Evolutionary conservation across 495 filamentous ascomycete genomes (phyloP).

Genomic region (Penicillium argentinense): DNA sequence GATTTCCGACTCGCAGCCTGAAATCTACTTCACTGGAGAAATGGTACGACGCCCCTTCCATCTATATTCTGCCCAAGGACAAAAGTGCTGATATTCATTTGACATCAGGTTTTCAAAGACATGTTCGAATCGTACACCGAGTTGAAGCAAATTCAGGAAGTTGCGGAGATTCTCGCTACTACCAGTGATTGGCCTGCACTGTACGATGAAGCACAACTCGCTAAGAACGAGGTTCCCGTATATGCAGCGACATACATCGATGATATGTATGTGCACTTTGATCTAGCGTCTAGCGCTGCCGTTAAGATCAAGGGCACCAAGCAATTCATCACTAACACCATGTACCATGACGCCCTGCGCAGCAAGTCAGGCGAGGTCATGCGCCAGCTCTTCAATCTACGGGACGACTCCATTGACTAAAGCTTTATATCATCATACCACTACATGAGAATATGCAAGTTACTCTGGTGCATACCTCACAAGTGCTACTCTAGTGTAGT

Average conservation of each 20-base stretch:
- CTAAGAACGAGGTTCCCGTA: slow-evolving; percentile 79
- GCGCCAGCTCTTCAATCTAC: slow-evolving; percentile 65
- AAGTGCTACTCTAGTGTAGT: too few relatives aligned
- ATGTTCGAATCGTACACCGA: slow-evolving; percentile 78
- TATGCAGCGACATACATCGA: slow-evolving; percentile 84
- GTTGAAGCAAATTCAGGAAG: slow-evolving; percentile 60
- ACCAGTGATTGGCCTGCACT: slow-evolving; percentile 69
- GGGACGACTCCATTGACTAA: slow-evolving; percentile 73
- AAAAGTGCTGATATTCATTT: too few relatives aligned
- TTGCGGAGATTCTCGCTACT: slow-evolving; percentile 68
- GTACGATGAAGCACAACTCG: slow-evolving; percentile 72
- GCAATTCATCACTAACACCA: slow-evolving; percentile 77
- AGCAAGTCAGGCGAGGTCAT: slow-evolving; percentile 72
- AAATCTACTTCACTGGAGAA: slow-evolving; percentile 83
- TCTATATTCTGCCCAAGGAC: too few relatives aligned
- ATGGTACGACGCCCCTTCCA: slow-evolving; percentile 56
- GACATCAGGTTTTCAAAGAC: slow-evolving; percentile 74
- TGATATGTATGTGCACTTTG: slow-evolving; percentile 93
- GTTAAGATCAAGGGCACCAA: slow-evolving; percentile 73
- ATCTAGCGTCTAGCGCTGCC: slow-evolving; percentile 70
- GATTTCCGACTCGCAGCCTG: slow-evolving; percentile 47
- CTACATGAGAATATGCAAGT: background rate
- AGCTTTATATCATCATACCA: background rate
- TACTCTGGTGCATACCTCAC: background rate
- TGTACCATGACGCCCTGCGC: slow-evolving; percentile 83